A percentile compares a stretch with the other conserved stretches of the same genome.
phyloP scores from a whole-genome alignment of 169 alveolate genomes.

The Eimeria acervulina region DNA sequence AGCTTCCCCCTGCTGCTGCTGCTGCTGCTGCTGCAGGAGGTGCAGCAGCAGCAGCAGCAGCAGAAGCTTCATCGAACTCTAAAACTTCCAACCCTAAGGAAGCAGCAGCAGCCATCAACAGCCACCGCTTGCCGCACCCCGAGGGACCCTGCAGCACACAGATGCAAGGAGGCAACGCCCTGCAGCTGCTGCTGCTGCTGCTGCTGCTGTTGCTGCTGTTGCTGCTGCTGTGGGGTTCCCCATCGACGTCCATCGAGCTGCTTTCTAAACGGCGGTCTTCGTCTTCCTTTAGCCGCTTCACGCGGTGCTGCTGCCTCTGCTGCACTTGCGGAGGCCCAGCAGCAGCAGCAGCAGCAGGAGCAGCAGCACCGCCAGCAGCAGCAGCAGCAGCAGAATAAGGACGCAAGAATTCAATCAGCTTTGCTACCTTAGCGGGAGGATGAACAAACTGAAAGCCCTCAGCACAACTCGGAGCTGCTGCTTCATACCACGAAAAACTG shows the following conservation, averaged over 20 bases:
- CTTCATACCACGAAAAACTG: constrained; percentile 30
- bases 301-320: neutral
- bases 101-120: constrained; percentile 19
- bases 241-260: neutral
- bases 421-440: constrained; percentile 33
- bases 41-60: constrained; percentile 6
- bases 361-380: no score
- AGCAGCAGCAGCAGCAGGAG: no score
- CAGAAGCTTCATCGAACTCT: neutral
- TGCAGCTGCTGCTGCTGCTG: neutral
- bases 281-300: neutral
- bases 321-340: neutral
- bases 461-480: neutral
- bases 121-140: constrained; percentile 56
- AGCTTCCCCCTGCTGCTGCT: neutral
- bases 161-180: constrained; percentile 1
- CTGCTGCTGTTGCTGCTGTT: neutral
- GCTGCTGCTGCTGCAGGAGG: neutral
- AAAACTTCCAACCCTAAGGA: constrained; percentile 15
- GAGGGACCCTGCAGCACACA: constrained; percentile 66
- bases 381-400: constrained; percentile 38
- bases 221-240: neutral
- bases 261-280: neutral
- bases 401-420: neutral
- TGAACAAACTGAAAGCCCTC: constrained; percentile 4